Evolutionary conservation across 345 rosid genomes (phyloP).

Genomic region (Zanthoxylum bungeanum): DNA sequence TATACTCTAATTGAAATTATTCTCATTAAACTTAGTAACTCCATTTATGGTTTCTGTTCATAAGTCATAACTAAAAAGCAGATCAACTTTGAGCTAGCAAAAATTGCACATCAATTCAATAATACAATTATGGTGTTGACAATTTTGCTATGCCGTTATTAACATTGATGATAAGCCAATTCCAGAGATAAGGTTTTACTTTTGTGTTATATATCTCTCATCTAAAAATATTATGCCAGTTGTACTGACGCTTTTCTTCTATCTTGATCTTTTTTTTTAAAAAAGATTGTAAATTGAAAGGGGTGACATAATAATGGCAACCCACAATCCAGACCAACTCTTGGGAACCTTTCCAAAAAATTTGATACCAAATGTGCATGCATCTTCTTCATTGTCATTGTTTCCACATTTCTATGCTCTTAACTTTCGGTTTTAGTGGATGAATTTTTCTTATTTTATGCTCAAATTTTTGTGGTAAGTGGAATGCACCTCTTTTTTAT

Average conservation of each 20-base stretch:
- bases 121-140: slow-evolving; percentile 8
- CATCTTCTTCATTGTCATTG: not conserved
- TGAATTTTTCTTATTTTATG: not conserved
- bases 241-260: not conserved
- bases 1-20: no score
- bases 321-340: slow-evolving; percentile 22
- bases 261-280: slow-evolving; percentile 3
- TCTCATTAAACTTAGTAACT: no score
- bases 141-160: not conserved
- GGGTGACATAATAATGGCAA: slow-evolving; percentile 32
- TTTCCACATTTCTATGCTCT: not conserved
- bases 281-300: slow-evolving; percentile 11
- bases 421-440: slow-evolving; percentile 6
- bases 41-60: no score
- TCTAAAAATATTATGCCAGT: no score
- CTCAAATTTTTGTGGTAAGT: not conserved
- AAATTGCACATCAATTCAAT: not conserved
- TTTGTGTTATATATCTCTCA: no score
- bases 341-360: not conserved
- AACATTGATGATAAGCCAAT: slow-evolving; percentile 10
- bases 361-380: not conserved
- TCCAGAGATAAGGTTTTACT: not conserved
- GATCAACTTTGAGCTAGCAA: not conserved
- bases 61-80: no score
- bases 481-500: not conserved